phyloP scores from a whole-genome alignment of 805 yeast species.

The Trichomonascus vanleenenianus region DNA sequence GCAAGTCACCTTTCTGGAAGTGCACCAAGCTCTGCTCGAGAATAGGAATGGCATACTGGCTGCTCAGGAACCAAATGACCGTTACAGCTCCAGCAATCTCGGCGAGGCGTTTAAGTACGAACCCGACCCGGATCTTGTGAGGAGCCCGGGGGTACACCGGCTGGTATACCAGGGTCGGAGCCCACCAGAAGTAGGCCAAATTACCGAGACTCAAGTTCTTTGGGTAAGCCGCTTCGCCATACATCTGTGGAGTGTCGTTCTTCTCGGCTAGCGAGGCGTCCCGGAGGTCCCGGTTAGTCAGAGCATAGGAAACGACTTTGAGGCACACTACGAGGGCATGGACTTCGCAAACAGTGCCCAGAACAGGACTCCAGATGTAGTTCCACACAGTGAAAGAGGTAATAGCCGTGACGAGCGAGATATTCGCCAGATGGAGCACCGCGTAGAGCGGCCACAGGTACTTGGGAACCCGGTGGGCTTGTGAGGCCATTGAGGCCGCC shows the following conservation, averaged over 20 bases:
- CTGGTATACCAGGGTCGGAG: constrained; percentile 42
- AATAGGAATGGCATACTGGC: constrained; percentile 38
- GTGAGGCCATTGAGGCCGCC: constrained; percentile 9
- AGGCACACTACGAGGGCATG: constrained; percentile 35
- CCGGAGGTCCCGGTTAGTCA: constrained; percentile 39
- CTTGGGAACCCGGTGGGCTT: constrained; percentile 13
- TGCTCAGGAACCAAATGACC: constrained; percentile 32
- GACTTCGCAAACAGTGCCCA: constrained; percentile 37
- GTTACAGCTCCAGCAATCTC: constrained; percentile 30
- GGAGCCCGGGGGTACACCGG: constrained; percentile 37
- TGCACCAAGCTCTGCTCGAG: constrained; percentile 29
- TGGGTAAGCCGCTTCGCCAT: constrained; percentile 34
- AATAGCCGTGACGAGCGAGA: constrained; percentile 23
- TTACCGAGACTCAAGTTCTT: constrained; percentile 31
- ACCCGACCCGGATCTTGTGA: constrained; percentile 25
- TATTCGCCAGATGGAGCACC: constrained; percentile 28
- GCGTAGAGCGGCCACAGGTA: constrained; percentile 27
- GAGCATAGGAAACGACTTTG: constrained; percentile 36
- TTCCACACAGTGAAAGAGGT: constrained; percentile 28
- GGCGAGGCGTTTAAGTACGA: constrained; percentile 27
- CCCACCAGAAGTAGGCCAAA: constrained; percentile 35
- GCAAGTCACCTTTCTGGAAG: constrained; percentile 21
- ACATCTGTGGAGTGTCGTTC: constrained; percentile 10
- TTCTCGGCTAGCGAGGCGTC: constrained; percentile 19
- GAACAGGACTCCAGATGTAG: constrained; percentile 32